Conservation (phyloP, 1,284 basidiomycete genomes). For the Cystodermella granulosa region DNA sequence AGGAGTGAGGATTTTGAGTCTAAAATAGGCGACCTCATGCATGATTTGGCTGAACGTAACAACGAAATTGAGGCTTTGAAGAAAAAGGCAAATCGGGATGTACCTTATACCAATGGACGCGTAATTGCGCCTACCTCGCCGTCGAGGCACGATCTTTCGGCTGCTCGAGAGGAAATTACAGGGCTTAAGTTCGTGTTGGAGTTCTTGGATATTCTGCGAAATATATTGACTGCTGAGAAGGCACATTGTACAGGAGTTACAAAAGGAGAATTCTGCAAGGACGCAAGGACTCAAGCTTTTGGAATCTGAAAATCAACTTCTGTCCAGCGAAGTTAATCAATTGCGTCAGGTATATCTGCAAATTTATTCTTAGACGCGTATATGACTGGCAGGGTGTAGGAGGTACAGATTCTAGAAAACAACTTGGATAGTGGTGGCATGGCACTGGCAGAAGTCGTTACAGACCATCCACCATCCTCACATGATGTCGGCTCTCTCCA, state of each 20-base stretch:
- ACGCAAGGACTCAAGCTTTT: slow-evolving; percentile 65
- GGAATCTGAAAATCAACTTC: slow-evolving; percentile 70
- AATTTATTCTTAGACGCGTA: not conserved
- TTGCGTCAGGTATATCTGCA: slow-evolving; percentile 60
- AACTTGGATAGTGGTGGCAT: slow-evolving; percentile 61
- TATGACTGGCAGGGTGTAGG: slow-evolving; percentile 40
- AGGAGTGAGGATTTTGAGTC: slow-evolving; percentile 14
- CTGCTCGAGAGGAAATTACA: slow-evolving; percentile 59
- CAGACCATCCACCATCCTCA: slow-evolving; percentile 39
- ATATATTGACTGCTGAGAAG: too few species aligned
- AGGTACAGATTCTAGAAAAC: slow-evolving; percentile 67
- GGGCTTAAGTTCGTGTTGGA: slow-evolving; percentile 62
- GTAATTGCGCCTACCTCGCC: slow-evolving; percentile 22
- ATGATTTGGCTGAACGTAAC: not conserved
- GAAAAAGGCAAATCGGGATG: slow-evolving; percentile 33
- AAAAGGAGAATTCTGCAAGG: slow-evolving; percentile 70
- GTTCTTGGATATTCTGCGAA: slow-evolving; percentile 1
- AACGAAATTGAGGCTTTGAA: slow-evolving; percentile 23
- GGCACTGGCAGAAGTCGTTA: slow-evolving; percentile 30
- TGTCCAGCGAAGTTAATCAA: slow-evolving; percentile 70
- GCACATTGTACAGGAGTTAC: slow-evolving; percentile 83
- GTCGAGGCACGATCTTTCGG: slow-evolving; percentile 51
- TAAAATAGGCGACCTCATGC: slow-evolving; percentile 10
- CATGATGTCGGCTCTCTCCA: slow-evolving; percentile 38
- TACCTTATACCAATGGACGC: slow-evolving; percentile 42